Base-by-base conservation (phyloP, 345 rosid genomes). In the Cardamine occulta region DNA sequence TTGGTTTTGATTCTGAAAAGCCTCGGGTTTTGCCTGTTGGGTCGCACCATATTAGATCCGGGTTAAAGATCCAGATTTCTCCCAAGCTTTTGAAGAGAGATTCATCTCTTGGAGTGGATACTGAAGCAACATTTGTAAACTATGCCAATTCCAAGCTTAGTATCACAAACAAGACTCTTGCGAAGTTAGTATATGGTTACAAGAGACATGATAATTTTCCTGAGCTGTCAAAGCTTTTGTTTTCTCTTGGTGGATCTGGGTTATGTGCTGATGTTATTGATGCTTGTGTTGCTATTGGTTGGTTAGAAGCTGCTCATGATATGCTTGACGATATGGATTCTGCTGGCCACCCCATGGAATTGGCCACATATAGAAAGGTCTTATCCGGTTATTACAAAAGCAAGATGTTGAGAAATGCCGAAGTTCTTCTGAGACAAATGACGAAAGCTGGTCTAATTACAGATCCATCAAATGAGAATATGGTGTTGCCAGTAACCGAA, bases 291-390 rank as follows among this genome's bases (percentile, higher is more conserved):
- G 70, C 13, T 53, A 26, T 83, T 58, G 92, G 89, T 75, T 91
- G 96, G 95, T 77, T 80, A 78, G 93, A 88, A 68, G 80, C 88
- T 74, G 97, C 93, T 69, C 97, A 90, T 74, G 98, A 94, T 80
- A 85, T 91, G 74, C 83, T 91, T 82, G 97, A 94, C 79, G 95
- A 88, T 79, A 80, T 83, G 82, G 86, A 83, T 80, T 73, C 80
- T 17, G 83, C 82, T 19, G 91, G 90, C 35, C 68, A 63, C 79
- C 71, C 82, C 29, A 55, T 84, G 73, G 80, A 65, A 19, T 70
- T 74, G 73, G 47, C 52, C 52, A 26, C 84, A 2, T 86, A 89
- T 78, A 74, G 64, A 49, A 58, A 72, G 29, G 86, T 89, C 66
- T 75, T 91, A 77, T 77, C 60, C 0, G 93, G 90, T 3, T 94